phyloP scores from a whole-genome alignment of 148 eudicot species.

The Bassia scoparia region DNA sequence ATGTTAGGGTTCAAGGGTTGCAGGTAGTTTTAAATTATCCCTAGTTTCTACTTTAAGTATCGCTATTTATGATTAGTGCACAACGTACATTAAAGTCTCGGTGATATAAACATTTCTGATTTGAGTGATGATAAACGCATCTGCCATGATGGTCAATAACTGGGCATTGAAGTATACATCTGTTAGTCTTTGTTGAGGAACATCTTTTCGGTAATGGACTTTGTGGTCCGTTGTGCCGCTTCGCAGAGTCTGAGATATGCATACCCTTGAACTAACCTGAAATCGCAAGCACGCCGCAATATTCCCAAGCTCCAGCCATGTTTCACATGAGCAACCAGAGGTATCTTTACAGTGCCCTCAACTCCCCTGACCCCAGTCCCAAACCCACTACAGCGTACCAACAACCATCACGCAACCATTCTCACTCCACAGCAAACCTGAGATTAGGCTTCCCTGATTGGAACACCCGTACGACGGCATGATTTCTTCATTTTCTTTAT shows the following conservation, averaged over 20 bases:
- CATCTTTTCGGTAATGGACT: not conserved
- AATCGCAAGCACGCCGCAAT: conserved; percentile 95
- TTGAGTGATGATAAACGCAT: no score
- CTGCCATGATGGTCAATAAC: no score
- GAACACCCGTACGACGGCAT: conserved; percentile 95
- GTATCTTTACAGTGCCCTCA: conserved; percentile 55
- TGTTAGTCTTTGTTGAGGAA: no score
- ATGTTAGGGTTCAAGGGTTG: conserved; percentile 99
- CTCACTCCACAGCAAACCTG: no score
- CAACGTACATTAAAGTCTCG: not conserved
- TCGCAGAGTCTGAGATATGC: conserved; percentile 90
- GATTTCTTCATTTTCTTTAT: conserved; percentile 5
- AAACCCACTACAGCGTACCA: no score
- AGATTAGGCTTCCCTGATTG: conserved; percentile 98
- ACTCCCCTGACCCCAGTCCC: no score
- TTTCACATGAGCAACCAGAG: conserved; percentile 78
- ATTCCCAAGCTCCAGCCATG: conserved; percentile 84
- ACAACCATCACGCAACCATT: no score
- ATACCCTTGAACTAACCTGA: conserved; percentile 93
- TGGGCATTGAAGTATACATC: no score
- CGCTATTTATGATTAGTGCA: not conserved
- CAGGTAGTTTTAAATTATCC: conserved; percentile 48
- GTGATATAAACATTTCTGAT: not conserved
- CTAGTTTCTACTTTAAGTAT: not conserved
- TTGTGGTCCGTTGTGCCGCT: conserved; percentile 13